Evolutionary conservation across 306 rosid species (phyloP).

Genomic region (Prunus campanulata): DNA sequence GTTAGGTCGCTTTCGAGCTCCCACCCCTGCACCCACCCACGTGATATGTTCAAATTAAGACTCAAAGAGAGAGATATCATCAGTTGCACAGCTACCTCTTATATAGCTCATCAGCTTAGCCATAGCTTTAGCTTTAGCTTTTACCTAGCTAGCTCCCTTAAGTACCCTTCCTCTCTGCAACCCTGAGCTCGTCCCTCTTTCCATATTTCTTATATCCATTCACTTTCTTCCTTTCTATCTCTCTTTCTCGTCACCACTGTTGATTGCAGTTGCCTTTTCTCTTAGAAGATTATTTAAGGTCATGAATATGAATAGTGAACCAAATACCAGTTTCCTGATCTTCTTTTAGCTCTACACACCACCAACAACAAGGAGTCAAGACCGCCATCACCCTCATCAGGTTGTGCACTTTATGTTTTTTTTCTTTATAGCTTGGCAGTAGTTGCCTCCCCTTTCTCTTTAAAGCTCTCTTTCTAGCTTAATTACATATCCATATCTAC

Average conservation of each 20-base stretch:
- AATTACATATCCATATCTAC: too few species aligned
- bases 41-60: constrained; percentile 10
- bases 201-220: background rate
- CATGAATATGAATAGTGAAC: background rate
- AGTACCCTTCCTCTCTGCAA: background rate
- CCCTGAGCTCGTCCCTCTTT: background rate
- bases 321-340: background rate
- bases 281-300: too few species aligned
- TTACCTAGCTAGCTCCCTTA: background rate
- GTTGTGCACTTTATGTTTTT: background rate
- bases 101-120: background rate
- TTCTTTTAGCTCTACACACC: background rate
- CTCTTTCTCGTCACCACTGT: background rate
- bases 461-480: background rate
- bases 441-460: background rate
- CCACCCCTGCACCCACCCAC: constrained; percentile 16
- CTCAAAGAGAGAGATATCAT: background rate
- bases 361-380: background rate
- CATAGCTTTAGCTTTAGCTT: background rate
- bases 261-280: background rate
- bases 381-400: background rate
- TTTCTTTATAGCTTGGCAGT: background rate
- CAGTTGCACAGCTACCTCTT: background rate
- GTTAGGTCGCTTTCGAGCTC: constrained; percentile 1
- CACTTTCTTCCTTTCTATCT: background rate